Percentiles rank a stretch among this genome's conserved stretches.
Evolutionary conservation across 345 rosid genomes (phyloP).

Genomic region (Eucalyptus melliodora): DNA sequence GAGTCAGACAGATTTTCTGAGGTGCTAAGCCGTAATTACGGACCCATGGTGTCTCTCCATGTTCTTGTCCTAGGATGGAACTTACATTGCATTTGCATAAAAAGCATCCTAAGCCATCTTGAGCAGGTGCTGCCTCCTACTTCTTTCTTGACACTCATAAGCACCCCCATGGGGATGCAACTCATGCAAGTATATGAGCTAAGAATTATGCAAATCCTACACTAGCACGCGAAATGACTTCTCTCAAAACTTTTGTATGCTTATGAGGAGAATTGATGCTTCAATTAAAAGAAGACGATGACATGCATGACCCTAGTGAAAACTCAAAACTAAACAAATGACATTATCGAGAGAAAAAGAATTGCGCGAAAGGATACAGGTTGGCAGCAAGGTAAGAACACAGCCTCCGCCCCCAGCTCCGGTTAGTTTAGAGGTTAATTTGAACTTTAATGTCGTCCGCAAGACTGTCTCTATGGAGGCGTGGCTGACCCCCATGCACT

Average conservation of each 20-base stretch:
- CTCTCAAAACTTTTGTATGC: neutral
- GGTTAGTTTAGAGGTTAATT: slow-evolving; percentile 76
- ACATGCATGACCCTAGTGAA: neutral
- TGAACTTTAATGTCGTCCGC: slow-evolving; percentile 58
- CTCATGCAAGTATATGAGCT: neutral
- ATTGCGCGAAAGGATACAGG: slow-evolving; percentile 46
- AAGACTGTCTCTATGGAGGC: slow-evolving; percentile 74
- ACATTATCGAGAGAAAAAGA: neutral
- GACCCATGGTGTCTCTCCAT: neutral
- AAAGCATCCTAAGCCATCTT: neutral
- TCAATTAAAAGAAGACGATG: neutral
- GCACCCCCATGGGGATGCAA: no score
- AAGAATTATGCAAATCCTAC: neutral
- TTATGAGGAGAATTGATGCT: neutral
- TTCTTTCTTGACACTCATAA: neutral
- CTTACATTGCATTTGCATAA: neutral
- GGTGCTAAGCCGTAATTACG: neutral
- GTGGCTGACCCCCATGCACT: slow-evolving; percentile 91
- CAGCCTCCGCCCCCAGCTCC: slow-evolving; percentile 99
- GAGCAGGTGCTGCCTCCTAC: neutral
- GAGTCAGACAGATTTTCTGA: neutral
- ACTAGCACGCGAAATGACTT: neutral
- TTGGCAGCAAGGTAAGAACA: slow-evolving; percentile 73
- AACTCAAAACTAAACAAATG: neutral
- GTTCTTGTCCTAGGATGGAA: neutral